A percentile compares a stretch with the other conserved stretches of the same genome.
phyloP scores from a whole-genome alignment of 768 basidiomycete genomes.

The Tylopilus subfusipes region DNA sequence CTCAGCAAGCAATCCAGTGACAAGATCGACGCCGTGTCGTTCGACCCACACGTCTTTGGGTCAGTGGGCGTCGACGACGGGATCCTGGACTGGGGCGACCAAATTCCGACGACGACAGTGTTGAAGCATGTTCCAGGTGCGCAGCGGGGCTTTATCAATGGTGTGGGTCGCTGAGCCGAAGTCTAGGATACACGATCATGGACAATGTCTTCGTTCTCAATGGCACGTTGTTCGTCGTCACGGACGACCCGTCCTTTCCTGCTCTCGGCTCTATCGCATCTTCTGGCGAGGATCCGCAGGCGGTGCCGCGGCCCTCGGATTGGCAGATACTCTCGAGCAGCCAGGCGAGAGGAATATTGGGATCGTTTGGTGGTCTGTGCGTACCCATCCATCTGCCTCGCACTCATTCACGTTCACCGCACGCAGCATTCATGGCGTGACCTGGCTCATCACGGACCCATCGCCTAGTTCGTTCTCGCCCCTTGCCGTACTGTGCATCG shows the following conservation, averaged over 20 bases:
- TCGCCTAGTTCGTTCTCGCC: constrained; percentile 42
- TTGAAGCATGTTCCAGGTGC: constrained; percentile 65
- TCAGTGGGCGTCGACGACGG: constrained; percentile 47
- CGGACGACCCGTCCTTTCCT: constrained; percentile 65
- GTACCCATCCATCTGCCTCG: constrained; percentile 8
- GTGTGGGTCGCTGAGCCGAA: not conserved
- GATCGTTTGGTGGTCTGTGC: constrained; percentile 52
- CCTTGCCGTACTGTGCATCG: not conserved
- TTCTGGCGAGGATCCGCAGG: constrained; percentile 29
- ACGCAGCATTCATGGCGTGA: constrained; percentile 60
- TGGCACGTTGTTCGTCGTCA: constrained; percentile 70
- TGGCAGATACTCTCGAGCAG: constrained; percentile 58
- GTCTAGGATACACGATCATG: constrained; percentile 74
- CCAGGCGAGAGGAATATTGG: constrained; percentile 48
- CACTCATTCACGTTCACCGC: not conserved
- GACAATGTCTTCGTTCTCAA: constrained; percentile 78
- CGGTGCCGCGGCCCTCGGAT: constrained; percentile 45
- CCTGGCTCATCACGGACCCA: constrained; percentile 60
- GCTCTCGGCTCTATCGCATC: constrained; percentile 47
- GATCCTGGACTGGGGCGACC: constrained; percentile 50
- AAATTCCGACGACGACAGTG: constrained; percentile 54
- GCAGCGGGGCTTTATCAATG: constrained; percentile 1
- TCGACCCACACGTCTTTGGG: constrained; percentile 20
- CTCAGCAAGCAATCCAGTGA: constrained; percentile 28
- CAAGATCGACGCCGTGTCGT: constrained; percentile 26